Evolutionary conservation across 2,329 filamentous ascomycete species (phyloP).

Genomic region (Volutella citrinella): DNA sequence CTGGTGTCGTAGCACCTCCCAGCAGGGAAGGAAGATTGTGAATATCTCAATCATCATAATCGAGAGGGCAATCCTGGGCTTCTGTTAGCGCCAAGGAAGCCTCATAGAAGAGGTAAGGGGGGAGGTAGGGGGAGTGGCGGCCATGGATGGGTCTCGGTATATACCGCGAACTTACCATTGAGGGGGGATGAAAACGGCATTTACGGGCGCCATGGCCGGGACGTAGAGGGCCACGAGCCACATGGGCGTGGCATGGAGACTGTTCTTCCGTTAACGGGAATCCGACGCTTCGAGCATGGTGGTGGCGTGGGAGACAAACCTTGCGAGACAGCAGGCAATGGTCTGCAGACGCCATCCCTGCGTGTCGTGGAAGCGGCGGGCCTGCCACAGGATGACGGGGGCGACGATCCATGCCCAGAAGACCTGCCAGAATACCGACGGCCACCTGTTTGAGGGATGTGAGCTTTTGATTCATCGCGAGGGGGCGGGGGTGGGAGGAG

Average conservation of each 20-base stretch:
- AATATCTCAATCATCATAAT: slow-evolving; percentile 63
- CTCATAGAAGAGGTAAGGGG: neutral
- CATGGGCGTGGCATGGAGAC: slow-evolving; percentile 63
- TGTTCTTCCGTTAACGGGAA: slow-evolving; percentile 27
- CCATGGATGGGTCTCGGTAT: neutral
- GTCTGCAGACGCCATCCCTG: slow-evolving; percentile 66
- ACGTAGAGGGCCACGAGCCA: slow-evolving; percentile 61
- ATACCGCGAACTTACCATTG: slow-evolving; percentile 51
- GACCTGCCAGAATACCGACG: slow-evolving; percentile 62
- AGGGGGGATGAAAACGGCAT: slow-evolving; percentile 55
- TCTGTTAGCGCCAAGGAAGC: slow-evolving; percentile 2
- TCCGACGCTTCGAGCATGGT: neutral
- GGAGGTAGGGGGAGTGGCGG: neutral
- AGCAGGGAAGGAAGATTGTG: slow-evolving; percentile 61
- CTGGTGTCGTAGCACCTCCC: slow-evolving; percentile 49
- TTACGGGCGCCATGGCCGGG: slow-evolving; percentile 49
- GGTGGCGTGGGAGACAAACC: slow-evolving; percentile 29
- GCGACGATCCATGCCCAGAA: slow-evolving; percentile 62
- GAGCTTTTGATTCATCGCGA: neutral
- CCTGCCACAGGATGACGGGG: slow-evolving; percentile 59
- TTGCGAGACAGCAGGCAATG: slow-evolving; percentile 46
- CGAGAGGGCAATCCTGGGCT: slow-evolving; percentile 51
- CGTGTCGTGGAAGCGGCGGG: slow-evolving; percentile 59
- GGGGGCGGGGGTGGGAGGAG: neutral
- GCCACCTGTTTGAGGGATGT: slow-evolving; percentile 49